A percentile compares a stretch with the other conserved stretches of the same genome.
These are phyloP conservation scores for Hortiboletus rubellus DNA, from an alignment of 1,284 basidiomycete genomes.

Conservation along the genomic window DNA sequence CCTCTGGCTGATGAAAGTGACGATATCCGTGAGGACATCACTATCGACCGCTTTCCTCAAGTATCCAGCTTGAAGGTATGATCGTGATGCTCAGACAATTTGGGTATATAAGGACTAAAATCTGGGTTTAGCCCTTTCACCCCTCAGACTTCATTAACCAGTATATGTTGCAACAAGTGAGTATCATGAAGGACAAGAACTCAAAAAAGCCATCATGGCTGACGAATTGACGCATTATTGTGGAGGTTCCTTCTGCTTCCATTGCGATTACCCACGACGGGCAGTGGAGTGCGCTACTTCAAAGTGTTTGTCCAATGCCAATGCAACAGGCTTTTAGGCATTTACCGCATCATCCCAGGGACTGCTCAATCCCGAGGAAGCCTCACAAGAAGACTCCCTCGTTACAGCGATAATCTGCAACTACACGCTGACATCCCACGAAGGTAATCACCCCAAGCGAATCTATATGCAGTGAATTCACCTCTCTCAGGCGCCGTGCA, in stretches of 20 bases:
- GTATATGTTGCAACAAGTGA: conserved; percentile 10
- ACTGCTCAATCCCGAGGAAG: not conserved
- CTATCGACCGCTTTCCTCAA: conserved; percentile 10
- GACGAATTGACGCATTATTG: not conserved
- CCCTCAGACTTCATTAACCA: conserved; percentile 22
- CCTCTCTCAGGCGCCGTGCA: not conserved
- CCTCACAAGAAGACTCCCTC: conserved; percentile 1
- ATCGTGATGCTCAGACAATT: not conserved
- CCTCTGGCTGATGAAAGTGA: not conserved
- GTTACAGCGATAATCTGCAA: not conserved
- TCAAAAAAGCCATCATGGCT: not conserved
- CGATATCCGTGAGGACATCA: not conserved
- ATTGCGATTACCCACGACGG: conserved; percentile 3
- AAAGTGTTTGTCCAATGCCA: not conserved
- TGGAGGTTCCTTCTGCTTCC: conserved; percentile 8
- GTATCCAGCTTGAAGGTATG: conserved; percentile 3
- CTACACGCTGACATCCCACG: not conserved
- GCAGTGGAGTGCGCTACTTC: not conserved
- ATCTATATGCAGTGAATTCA: not conserved
- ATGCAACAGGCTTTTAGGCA: no score
- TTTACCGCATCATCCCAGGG: not conserved
- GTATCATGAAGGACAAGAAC: not conserved
- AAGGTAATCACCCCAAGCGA: not conserved
- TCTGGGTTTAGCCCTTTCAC: conserved; percentile 6
- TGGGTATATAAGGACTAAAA: not conserved